Evolutionary conservation across 768 basidiomycete genomes (phyloP), one percentile per base, ranked within the genome.

Genomic region (Termitomyces bulborhizus): DNA sequence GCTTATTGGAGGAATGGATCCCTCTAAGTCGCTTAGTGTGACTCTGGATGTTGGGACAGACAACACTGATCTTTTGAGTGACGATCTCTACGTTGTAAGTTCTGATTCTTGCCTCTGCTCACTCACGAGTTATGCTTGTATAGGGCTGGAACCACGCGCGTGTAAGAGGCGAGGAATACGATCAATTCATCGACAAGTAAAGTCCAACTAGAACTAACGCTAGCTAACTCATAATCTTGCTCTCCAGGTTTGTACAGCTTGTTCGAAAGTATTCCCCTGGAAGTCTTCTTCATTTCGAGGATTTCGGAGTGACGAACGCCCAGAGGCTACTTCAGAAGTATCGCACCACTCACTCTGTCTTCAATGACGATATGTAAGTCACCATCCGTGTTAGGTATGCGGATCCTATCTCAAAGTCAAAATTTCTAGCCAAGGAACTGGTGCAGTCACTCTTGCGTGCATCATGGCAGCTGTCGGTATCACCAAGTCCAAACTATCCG

Each of bases 321-420:
- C 81, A 87, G 56, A 70, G 80, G 16, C 67, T 93, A 1, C 74
- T 93, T 37, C 75, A 83, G 41, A 70, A 73, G 39, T 91, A 88
- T 68, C 74, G 76, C 8, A 75, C 80, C 42, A 68, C 76, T n/a
- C 86, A 88, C 59, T 72, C 85, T 0, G 79, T 83, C 4, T 88
- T 93, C 75, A 94, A 94, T 65, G 92, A 94, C 58, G 91, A 94
- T 65, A 87, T 93, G 86, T 86, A 66, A 1, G 66, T 63, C 47
- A 37, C 8, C 37, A 40, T 34, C 49, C 21, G 48, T n/a, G 11
- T 2, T 9, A 18, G 18, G 15, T 16, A 41, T 27, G 12, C 11
- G 13, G 6, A 43, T 2, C 16, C 26, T 44, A 1, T 16, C 45
- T 46, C 27, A 37, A 13, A 37, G 37, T 18, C 16, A 53, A 15